A percentile compares a stretch with the other conserved stretches of the same genome.
These are phyloP conservation scores for Carex pumila DNA, from an alignment of 176 grass and related monocot species.

Conservation along the genomic window DNA sequence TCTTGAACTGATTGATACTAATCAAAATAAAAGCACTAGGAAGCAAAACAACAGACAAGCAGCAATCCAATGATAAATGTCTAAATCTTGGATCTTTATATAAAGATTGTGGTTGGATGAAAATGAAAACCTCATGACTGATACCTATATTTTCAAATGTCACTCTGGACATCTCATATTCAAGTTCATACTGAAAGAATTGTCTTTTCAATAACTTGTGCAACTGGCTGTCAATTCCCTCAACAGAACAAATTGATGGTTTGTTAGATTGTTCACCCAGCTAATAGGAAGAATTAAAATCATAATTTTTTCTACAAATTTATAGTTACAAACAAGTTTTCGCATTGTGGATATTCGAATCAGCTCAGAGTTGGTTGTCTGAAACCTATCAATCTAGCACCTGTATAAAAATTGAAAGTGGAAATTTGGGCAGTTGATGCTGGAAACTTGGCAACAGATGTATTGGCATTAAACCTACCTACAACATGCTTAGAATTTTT, in stretches of 20 bases:
- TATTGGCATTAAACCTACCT: neutral
- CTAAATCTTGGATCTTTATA: neutral
- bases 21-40: neutral
- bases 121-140: neutral
- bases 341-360: neutral
- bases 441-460: neutral
- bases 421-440: neutral
- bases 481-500: neutral
- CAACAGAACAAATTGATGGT: slow-evolving; percentile 5
- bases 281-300: neutral
- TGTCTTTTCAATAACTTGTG: neutral
- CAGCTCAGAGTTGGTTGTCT: neutral
- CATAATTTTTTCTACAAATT: neutral
- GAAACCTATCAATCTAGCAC: neutral
- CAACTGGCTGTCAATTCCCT: neutral
- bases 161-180: neutral
- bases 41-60: neutral
- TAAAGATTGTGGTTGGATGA: neutral
- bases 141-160: neutral
- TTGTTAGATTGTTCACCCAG: neutral
- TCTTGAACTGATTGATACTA: neutral
- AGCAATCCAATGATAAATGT: neutral
- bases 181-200: neutral
- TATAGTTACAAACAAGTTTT: neutral
- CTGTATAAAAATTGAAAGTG: neutral